Percentiles rank a stretch among this genome's conserved stretches.
phyloP scores from a whole-genome alignment of 306 rosid species.

The Aeschynomene evenia region DNA sequence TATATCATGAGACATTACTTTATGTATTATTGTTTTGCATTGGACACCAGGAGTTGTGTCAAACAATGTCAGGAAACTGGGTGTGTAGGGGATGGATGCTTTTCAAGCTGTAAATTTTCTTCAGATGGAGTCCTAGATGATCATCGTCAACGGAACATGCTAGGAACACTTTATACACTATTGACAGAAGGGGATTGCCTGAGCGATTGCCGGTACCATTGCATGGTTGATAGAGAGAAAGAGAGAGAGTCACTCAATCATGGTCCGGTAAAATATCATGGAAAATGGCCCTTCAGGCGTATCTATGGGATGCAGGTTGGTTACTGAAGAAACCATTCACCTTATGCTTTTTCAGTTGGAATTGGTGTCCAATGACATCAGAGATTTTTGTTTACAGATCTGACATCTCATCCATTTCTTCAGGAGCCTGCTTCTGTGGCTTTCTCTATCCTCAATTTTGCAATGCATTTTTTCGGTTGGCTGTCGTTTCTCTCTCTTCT shows the following conservation, averaged over 20 bases:
- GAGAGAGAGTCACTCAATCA: constrained; percentile 47
- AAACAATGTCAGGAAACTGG: constrained; percentile 65
- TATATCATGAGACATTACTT: background rate
- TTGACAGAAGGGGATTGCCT: constrained; percentile 73
- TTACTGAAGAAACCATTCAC: background rate
- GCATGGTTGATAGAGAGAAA: constrained; percentile 68
- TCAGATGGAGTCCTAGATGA: constrained; percentile 28
- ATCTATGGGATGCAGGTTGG: constrained; percentile 75
- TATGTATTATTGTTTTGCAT: background rate
- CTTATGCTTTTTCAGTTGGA: constrained; percentile 9
- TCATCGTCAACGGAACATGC: constrained; percentile 57
- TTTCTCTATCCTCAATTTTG: constrained; percentile 71
- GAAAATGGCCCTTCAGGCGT: constrained; percentile 82
- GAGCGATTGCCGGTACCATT: constrained; percentile 61
- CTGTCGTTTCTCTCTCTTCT: constrained; percentile 57
- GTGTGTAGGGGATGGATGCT: constrained; percentile 57
- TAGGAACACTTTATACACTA: constrained; percentile 53
- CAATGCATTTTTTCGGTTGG: constrained; percentile 79
- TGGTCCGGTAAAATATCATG: constrained; percentile 67
- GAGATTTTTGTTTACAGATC: constrained; percentile 1
- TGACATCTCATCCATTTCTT: constrained; percentile 29
- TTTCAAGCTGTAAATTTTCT: constrained; percentile 60
- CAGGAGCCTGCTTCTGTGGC: constrained; percentile 81
- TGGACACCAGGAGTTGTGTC: constrained; percentile 54
- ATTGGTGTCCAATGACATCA: constrained; percentile 11